phyloP scores from a whole-genome alignment of 306 rosid genomes.

The Vachellia collinsii region DNA sequence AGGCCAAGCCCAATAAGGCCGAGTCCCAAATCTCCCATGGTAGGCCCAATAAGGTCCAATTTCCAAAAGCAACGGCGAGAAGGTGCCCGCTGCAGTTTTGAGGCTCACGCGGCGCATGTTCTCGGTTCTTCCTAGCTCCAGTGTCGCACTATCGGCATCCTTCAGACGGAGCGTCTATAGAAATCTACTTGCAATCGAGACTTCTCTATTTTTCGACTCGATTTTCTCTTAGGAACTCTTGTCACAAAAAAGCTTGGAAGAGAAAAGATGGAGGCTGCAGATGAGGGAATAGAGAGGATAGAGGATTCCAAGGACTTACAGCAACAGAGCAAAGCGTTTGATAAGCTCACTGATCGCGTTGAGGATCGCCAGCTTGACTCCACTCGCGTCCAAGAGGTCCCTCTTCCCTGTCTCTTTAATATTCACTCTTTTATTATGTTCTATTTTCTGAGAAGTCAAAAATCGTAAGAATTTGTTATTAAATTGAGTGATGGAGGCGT shows the following conservation, averaged over 20 bases:
- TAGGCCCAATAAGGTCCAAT: not conserved
- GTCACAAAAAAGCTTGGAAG: conserved; percentile 13
- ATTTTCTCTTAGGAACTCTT: not conserved
- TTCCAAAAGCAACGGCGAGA: not conserved
- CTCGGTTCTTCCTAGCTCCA: not conserved
- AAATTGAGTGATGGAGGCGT: conserved; percentile 1
- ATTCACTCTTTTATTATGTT: not conserved
- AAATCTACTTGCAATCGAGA: not conserved
- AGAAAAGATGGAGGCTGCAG: conserved; percentile 70
- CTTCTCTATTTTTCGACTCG: not conserved
- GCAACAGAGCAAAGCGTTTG: conserved; percentile 94
- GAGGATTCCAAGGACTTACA: conserved; percentile 85
- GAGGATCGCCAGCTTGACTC: conserved; percentile 99
- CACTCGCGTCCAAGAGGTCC: conserved; percentile 90
- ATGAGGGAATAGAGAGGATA: conserved; percentile 72
- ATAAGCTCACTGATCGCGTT: conserved; percentile 95
- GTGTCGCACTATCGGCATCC: not conserved
- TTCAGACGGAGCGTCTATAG: not conserved
- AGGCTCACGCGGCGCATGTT: not conserved
- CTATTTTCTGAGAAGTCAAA: not conserved
- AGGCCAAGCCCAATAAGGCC: no score
- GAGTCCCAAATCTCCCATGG: not conserved
- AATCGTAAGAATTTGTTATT: not conserved
- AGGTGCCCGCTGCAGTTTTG: not conserved
- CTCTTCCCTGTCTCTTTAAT: not conserved